Evolutionary conservation across 441 rosid genomes (phyloP).

Genomic region (Populus hybrid): DNA sequence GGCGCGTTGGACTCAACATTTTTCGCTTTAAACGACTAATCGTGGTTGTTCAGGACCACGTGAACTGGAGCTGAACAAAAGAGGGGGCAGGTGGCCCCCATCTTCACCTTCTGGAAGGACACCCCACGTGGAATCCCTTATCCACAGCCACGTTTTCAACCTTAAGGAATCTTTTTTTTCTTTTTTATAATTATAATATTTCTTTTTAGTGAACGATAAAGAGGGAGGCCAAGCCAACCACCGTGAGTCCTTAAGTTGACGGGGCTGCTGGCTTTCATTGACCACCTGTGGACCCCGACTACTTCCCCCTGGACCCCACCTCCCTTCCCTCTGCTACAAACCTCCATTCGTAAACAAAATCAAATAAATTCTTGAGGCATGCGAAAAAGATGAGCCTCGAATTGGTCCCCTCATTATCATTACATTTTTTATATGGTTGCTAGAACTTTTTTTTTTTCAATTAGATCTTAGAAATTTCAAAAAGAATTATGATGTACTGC

Average conservation of each 20-base stretch:
- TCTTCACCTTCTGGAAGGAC: constrained; percentile 13
- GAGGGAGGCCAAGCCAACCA: background rate
- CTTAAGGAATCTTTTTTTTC: constrained; percentile 7
- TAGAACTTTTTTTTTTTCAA: too few relatives aligned
- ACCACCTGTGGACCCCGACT: constrained; percentile 22
- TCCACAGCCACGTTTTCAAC: constrained; percentile 7
- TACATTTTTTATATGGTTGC: background rate
- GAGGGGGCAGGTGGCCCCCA: background rate
- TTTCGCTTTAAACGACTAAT: background rate
- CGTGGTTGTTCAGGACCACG: background rate
- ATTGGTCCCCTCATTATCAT: background rate
- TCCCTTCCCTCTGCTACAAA: background rate
- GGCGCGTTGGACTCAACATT: too few relatives aligned
- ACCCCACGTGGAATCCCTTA: constrained; percentile 18
- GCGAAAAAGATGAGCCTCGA: background rate
- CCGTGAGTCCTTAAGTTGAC: constrained; percentile 2
- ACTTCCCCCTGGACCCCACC: background rate
- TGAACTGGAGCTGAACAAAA: background rate
- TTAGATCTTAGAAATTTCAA: too few relatives aligned
- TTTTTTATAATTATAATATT: background rate
- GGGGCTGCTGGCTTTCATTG: constrained; percentile 11
- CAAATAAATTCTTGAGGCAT: background rate
- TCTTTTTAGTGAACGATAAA: background rate
- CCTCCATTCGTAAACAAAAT: background rate
- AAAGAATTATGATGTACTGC: background rate